phyloP scores from a whole-genome alignment of 352 stramenopile species.

The Pythium phragmiticola region DNA sequence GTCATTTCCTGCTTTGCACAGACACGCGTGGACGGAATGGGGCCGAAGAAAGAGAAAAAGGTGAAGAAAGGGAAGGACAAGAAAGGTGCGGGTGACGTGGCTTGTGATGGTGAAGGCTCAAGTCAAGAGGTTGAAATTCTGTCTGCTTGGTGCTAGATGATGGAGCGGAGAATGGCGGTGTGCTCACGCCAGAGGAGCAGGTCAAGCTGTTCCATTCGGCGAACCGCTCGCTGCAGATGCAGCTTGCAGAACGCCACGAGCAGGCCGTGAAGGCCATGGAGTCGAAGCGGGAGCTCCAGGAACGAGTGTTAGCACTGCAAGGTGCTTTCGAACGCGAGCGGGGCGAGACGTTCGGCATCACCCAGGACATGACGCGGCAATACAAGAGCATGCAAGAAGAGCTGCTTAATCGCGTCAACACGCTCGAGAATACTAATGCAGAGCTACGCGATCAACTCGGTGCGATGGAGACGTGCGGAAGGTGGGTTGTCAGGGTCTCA shows the following conservation, averaged over 20 bases:
- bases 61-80: constrained; percentile 72
- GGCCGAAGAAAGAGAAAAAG: constrained; percentile 79
- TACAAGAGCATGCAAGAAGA: constrained; percentile 97
- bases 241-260: constrained; percentile 86
- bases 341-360: constrained; percentile 91
- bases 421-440: constrained; percentile 90
- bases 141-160: constrained; percentile 39
- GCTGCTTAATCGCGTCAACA: constrained; percentile 84
- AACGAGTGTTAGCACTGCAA: constrained; percentile 77
- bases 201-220: constrained; percentile 83
- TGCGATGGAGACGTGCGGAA: constrained; percentile 14
- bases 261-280: constrained; percentile 84
- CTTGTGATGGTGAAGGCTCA: not conserved
- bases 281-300: constrained; percentile 87
- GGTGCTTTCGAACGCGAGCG: constrained; percentile 86
- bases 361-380: constrained; percentile 94
- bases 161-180: constrained; percentile 65
- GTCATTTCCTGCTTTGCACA: constrained; percentile 2
- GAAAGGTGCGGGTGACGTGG: constrained; percentile 38
- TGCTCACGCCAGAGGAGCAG: constrained; percentile 79
- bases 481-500: not conserved
- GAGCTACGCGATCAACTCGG: constrained; percentile 91
- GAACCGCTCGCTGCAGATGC: constrained; percentile 87
- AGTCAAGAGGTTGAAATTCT: not conserved
- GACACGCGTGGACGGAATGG: constrained; percentile 28